Evolutionary conservation across 2,329 filamentous ascomycete genomes (phyloP), one percentile per base, ranked within the genome.

Genomic region (Mycocentrospora acerina): DNA sequence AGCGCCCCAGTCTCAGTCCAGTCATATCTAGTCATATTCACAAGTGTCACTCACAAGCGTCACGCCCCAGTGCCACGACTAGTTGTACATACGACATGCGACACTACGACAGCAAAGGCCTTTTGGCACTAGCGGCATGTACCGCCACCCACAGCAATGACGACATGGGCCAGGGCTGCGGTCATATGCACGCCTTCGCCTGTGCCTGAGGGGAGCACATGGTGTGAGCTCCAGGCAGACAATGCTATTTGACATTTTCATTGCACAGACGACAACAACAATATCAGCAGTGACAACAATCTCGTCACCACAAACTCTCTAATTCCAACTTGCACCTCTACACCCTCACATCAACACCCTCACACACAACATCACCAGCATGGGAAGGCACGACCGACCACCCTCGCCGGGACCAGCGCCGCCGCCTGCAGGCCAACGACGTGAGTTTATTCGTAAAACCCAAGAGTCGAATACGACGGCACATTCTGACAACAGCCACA

Each of bases 351-450:
- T 24, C 25, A 14, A 36, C 24, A 28, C 15, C 15, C 11, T 26
- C 22, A n/a, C n/a, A n/a, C n/a, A n/a, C n/a, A n/a, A n/a, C 9
- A 7, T 17, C 25, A 10, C 19, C 16, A 51, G 29, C 22, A 57
- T 58, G 55, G 53, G 53, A 28, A 42, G 55, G 37, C 55, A 44
- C 42, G 49, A 57, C 14, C 44, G 47, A 40, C 32, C 28, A 29
- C 36, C 43, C 11, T 53, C 44, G 4, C 55, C 48, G 24, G 51
- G 51, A 10, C 48, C 50, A 2, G 44, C 44, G 4, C 55, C 48
- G 24, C 53, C 53, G 12, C 48, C 50, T 2, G 44, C 48, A 2
- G 44, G 44, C 24, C 46, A 48, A n/a, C 49, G 43, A 12, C 46
- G 48, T 52, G 34, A 27, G 48, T 37, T 12, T 25, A 16, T 13